phyloP scores from a whole-genome alignment of 257 asterid genomes.

The Marsdenia floribunda region DNA sequence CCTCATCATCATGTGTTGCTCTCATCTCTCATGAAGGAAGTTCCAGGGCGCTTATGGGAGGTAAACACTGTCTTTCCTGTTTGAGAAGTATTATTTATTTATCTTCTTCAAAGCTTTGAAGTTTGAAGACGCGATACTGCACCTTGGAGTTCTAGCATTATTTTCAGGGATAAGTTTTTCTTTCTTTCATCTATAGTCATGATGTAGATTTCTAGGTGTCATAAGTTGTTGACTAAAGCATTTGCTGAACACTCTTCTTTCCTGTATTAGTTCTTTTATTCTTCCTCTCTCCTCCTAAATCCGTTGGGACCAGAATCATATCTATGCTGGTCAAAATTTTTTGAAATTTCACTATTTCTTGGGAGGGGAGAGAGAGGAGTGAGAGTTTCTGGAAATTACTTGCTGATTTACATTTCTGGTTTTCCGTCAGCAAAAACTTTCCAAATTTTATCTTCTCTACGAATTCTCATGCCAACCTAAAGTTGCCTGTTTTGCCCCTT shows the following conservation, averaged over 20 bases:
- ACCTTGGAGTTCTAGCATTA: not conserved
- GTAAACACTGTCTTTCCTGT: conserved; percentile 26
- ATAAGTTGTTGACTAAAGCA: not conserved
- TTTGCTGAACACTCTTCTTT: not conserved
- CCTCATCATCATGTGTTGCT: conserved; percentile 67
- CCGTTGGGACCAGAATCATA: not conserved
- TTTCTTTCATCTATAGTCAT: not conserved
- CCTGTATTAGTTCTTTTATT: not conserved
- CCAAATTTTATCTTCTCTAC: not conserved
- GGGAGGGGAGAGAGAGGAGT: not conserved
- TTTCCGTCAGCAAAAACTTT: not conserved
- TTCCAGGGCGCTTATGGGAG: conserved; percentile 98
- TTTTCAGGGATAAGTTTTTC: not conserved
- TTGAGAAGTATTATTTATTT: not conserved
- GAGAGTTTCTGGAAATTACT: no score
- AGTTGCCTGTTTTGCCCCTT: not conserved
- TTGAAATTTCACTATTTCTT: not conserved
- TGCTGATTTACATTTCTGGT: not conserved
- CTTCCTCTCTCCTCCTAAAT: not conserved
- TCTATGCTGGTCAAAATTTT: not conserved
- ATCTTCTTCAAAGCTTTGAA: not conserved
- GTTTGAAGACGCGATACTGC: not conserved
- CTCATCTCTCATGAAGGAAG: conserved; percentile 76
- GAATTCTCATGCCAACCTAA: not conserved
- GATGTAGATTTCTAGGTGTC: not conserved